Evolutionary conservation across 441 rosid genomes (phyloP).

Genomic region (Gossypium gossypioides): DNA sequence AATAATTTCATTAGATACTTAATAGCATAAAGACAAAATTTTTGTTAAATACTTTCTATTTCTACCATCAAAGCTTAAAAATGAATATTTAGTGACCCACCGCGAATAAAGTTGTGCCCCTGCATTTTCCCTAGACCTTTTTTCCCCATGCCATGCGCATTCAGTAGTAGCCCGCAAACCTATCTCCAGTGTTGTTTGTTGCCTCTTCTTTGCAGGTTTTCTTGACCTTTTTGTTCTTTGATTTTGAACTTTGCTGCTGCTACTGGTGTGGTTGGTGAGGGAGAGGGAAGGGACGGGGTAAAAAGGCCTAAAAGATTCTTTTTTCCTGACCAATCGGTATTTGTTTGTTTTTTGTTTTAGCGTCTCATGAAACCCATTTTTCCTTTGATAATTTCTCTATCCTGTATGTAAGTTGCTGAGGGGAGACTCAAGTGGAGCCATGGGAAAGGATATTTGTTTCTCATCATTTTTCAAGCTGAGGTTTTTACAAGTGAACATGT

Average conservation of each 20-base stretch:
- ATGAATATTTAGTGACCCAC: no score
- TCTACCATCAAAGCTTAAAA: no score
- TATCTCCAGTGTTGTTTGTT: constrained; percentile 11
- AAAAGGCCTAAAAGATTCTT: constrained; percentile 1
- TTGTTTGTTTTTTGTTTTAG: constrained; percentile 26
- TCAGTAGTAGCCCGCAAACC: no score
- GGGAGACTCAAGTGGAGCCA: constrained; percentile 3
- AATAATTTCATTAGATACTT: no score
- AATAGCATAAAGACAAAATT: no score
- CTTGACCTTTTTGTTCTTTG: constrained; percentile 43
- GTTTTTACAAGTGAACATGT: constrained; percentile 8
- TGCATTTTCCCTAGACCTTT: constrained; percentile 16
- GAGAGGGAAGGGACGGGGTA: not conserved
- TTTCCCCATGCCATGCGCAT: not conserved
- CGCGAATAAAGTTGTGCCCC: not conserved
- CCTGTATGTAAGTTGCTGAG: constrained; percentile 4
- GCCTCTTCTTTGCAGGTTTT: constrained; percentile 38
- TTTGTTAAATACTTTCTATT: no score
- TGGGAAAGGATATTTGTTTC: not conserved
- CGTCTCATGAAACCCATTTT: constrained; percentile 24
- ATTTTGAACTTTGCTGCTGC: constrained; percentile 28
- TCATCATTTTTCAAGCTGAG: not conserved
- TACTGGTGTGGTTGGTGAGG: not conserved
- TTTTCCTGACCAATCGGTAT: constrained; percentile 27
- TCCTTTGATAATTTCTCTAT: constrained; percentile 11